These are phyloP conservation scores for Alternaria consortialis DNA, from an alignment of 2,329 filamentous ascomycete genomes.

Conservation along the genomic window DNA sequence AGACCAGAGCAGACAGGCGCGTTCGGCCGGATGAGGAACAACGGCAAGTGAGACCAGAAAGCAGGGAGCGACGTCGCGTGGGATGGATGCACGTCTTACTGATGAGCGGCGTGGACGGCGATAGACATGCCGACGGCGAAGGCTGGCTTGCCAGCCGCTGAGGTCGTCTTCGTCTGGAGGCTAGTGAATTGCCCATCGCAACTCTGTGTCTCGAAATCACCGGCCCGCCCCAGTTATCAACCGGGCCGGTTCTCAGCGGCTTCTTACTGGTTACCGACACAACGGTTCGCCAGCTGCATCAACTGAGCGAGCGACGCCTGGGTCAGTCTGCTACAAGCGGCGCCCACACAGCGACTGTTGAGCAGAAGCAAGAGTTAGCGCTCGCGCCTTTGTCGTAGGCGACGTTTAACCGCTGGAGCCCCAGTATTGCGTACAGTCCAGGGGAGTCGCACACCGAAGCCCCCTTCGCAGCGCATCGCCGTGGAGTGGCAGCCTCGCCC, in stretches of 20 bases:
- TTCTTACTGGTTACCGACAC: slow-evolving; percentile 7
- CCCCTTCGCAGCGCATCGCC: slow-evolving; percentile 21
- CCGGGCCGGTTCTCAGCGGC: background rate
- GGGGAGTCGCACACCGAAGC: slow-evolving; percentile 9
- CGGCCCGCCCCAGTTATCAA: slow-evolving; percentile 14
- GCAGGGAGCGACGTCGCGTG: background rate
- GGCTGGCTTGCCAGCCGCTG: slow-evolving; percentile 2
- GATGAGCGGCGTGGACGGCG: background rate
- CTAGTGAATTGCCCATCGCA: background rate
- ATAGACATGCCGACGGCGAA: slow-evolving; percentile 1
- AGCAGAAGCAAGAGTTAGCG: slow-evolving; percentile 15
- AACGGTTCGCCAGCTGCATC: slow-evolving; percentile 11
- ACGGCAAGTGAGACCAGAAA: background rate
- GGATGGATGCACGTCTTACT: background rate
- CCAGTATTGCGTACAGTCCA: slow-evolving; percentile 6
- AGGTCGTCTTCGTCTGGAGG: background rate
- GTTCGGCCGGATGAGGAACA: background rate
- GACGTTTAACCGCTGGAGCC: slow-evolving; percentile 17
- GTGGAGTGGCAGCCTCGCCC: slow-evolving; percentile 4
- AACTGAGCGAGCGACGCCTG: slow-evolving; percentile 14
- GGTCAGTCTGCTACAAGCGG: slow-evolving; percentile 5
- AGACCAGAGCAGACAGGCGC: background rate
- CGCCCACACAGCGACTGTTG: slow-evolving; percentile 8
- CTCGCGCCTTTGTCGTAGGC: slow-evolving; percentile 1
- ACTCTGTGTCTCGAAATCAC: slow-evolving; percentile 11